phyloP scores from a whole-genome alignment of 768 basidiomycete species.

The Roridomyces roridus region DNA sequence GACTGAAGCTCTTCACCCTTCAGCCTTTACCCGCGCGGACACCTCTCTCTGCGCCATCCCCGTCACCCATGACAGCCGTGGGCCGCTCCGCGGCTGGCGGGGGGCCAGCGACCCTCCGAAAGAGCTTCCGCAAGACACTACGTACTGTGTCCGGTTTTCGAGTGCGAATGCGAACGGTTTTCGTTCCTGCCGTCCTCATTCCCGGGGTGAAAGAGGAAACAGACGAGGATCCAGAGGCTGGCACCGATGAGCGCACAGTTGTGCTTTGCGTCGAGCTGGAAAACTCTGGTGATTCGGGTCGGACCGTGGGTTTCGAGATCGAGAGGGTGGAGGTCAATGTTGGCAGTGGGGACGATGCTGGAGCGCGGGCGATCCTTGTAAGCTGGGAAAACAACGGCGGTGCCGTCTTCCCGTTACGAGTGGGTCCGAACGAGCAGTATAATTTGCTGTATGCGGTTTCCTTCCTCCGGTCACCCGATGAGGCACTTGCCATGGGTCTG shows the following conservation, averaged over 20 bases:
- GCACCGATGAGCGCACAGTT: constrained; percentile 81
- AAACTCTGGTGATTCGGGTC: constrained; percentile 71
- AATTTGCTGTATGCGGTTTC: constrained; percentile 92
- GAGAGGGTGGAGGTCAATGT: constrained; percentile 79
- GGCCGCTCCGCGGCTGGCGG: constrained; percentile 33
- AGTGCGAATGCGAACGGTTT: constrained; percentile 93
- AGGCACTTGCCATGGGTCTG: constrained; percentile 49
- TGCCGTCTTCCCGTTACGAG: constrained; percentile 69
- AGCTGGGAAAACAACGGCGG: constrained; percentile 58
- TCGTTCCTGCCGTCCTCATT: constrained; percentile 84
- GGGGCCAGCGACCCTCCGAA: constrained; percentile 75
- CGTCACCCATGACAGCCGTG: constrained; percentile 55
- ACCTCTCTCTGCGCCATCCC: constrained; percentile 46
- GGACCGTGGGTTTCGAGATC: constrained; percentile 72
- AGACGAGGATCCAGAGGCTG: constrained; percentile 65
- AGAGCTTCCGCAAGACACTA: constrained; percentile 84
- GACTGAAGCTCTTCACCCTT: constrained; percentile 71
- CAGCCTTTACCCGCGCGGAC: constrained; percentile 53
- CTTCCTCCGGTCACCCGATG: constrained; percentile 71
- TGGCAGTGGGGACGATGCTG: constrained; percentile 56
- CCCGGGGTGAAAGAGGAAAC: constrained; percentile 41
- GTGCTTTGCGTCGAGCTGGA: constrained; percentile 93
- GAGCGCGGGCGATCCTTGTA: constrained; percentile 54
- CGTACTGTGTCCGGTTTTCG: constrained; percentile 83
- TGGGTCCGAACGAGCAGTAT: constrained; percentile 81